Base-by-base conservation (phyloP, 2,329 filamentous ascomycete genomes). In the Aspergillus japonicus region DNA sequence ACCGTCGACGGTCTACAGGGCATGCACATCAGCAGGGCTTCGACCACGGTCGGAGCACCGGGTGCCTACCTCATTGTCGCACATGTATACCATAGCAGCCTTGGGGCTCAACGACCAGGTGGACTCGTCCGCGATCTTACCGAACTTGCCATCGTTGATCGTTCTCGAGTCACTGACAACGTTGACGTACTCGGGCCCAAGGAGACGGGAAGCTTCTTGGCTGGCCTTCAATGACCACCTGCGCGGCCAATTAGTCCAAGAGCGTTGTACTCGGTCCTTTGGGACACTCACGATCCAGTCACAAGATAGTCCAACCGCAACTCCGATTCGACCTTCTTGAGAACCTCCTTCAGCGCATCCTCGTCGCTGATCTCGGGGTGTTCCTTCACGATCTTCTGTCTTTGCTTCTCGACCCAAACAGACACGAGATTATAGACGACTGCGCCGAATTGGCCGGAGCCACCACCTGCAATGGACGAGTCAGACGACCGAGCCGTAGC, bases 291-390 rank as follows among this genome's bases (percentile, higher is more conserved):
- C 56, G 89, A 87, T 56, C 94, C 94, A 3, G 94, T 97, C 56
- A 97, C 86, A 50, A 97, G 78, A 77, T 97, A 98, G 77, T 98
- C 94, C 48, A 96, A 75, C 79, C 89, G 90, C 66, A 97, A 80
- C 60, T 94, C 85, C 58, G 85, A 80, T 54, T 88, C 82, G 5
- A 93, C 83, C 56, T 87, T 83, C 68, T 86, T 85, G 62, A 83
- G 82, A 62, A 90, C 79, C 67, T 84, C 80, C 60, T 86, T 79
- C 11, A 89, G 74, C 48, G 87, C 75, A 11, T 80, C 80, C 54
- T 85, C 82, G 64, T 89, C 78, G 39, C 82, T 76, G 12, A 80
- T 76, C 35, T 83, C 80, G 47, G 78, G 80, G 42, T 71, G 75
- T 14, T 67, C 72, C 64, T 70, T 71, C 50, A 69, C 80, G 10